Conservation (phyloP, 306 rosid species). For the Rosa persica region DNA sequence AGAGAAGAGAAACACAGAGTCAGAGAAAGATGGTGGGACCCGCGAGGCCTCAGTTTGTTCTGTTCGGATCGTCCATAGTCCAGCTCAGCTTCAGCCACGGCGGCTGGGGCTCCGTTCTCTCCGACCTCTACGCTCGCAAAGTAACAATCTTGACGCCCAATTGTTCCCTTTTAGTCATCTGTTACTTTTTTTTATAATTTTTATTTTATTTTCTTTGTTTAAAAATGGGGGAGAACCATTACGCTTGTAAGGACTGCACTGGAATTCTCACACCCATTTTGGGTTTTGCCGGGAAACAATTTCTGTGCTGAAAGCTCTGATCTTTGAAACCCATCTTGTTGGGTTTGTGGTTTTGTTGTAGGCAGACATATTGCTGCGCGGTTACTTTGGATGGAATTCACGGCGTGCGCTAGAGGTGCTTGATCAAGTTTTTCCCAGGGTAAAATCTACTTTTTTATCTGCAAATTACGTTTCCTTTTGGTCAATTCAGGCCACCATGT, state of each 20-base stretch:
- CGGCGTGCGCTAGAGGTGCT: conserved; percentile 80
- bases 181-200: not conserved
- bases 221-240: not conserved
- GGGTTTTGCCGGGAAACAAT: not conserved
- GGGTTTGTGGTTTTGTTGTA: conserved; percentile 32
- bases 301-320: not conserved
- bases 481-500: not conserved
- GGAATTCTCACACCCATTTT: not conserved
- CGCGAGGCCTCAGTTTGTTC: conserved; percentile 73
- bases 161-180: not conserved
- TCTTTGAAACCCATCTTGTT: conserved; percentile 8
- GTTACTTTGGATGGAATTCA: conserved; percentile 93
- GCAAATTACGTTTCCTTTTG: not conserved
- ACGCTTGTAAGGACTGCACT: not conserved
- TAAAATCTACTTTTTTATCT: conserved; percentile 19
- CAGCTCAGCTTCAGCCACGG: conserved; percentile 75
- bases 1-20: not conserved
- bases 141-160: conserved; percentile 25
- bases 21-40: conserved; percentile 67
- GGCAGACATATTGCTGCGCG: conserved; percentile 84
- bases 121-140: conserved; percentile 85
- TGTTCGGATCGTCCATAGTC: conserved; percentile 92
- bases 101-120: conserved; percentile 88
- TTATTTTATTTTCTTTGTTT: not conserved
- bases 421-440: conserved; percentile 80